phyloP scores from a whole-genome alignment of 2,329 filamentous ascomycete genomes.

The Dactylonectria estremocensis region DNA sequence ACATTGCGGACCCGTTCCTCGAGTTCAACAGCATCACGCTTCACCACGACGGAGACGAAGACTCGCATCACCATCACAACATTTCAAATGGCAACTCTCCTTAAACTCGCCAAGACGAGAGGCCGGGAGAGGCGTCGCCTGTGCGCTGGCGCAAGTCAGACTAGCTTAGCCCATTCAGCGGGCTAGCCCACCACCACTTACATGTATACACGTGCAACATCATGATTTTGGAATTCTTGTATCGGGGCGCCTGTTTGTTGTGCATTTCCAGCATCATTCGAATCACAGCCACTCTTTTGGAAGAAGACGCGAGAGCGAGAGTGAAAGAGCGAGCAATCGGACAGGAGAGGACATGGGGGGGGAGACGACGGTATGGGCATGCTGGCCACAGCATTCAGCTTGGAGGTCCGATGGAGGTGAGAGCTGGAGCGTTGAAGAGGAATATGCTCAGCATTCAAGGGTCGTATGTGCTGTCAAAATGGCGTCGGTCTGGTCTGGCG shows the following conservation, averaged over 20 bases:
- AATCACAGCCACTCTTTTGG: conserved; percentile 45
- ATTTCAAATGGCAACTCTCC: conserved; percentile 11
- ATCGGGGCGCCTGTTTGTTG: conserved; percentile 38
- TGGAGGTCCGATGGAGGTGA: conserved; percentile 20
- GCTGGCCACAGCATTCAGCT: background rate
- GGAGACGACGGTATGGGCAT: background rate
- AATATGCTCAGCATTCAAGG: conserved; percentile 41
- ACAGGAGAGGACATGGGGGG: conserved; percentile 5
- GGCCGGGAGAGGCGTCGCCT: conserved; percentile 20
- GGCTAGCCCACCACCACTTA: conserved; percentile 31
- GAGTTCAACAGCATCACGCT: conserved; percentile 99
- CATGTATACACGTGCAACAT: conserved; percentile 43
- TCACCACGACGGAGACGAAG: conserved; percentile 93
- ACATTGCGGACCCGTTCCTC: conserved; percentile 91
- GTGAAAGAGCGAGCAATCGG: conserved; percentile 8
- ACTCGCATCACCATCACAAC: conserved; percentile 48
- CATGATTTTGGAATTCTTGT: conserved; percentile 45
- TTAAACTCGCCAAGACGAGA: background rate
- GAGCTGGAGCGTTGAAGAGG: conserved; percentile 27
- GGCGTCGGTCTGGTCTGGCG: conserved; percentile 52
- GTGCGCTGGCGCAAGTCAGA: conserved; percentile 26
- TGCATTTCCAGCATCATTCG: conserved; percentile 44
- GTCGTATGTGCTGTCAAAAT: conserved; percentile 40
- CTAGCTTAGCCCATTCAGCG: conserved; percentile 26
- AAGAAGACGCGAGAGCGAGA: conserved; percentile 22